Evolutionary conservation across 352 stramenopile species (phyloP).

Genomic region (Pythium monospermum): DNA sequence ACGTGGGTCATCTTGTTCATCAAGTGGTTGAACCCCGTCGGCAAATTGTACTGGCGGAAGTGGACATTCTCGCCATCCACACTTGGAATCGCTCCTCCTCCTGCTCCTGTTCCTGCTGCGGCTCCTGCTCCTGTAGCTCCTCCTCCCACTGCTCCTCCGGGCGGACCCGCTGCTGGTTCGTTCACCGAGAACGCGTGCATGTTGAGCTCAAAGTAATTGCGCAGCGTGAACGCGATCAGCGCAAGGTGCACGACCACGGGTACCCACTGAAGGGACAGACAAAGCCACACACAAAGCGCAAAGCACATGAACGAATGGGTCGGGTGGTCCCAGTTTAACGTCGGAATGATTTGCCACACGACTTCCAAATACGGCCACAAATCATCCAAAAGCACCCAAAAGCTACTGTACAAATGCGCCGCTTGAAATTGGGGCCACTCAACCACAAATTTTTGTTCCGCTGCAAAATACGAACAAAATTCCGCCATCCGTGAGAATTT

Average conservation of each 20-base stretch:
- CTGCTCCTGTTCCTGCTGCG: too few species aligned
- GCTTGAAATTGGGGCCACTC: constrained; percentile 82
- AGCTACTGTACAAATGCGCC: constrained; percentile 81
- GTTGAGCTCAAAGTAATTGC: constrained; percentile 84
- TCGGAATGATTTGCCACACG: constrained; percentile 76
- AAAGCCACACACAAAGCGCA: constrained; percentile 77
- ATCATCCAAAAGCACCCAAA: constrained; percentile 81
- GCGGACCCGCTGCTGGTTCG: constrained; percentile 43
- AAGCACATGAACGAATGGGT: constrained; percentile 85
- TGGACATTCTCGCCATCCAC: constrained; percentile 37
- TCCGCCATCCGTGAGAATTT: constrained; percentile 85
- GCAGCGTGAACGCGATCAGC: constrained; percentile 73
- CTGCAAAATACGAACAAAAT: constrained; percentile 75
- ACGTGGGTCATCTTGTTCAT: constrained; percentile 90
- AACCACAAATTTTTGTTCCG: constrained; percentile 67
- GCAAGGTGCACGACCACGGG: constrained; percentile 73
- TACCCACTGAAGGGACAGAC: constrained; percentile 76
- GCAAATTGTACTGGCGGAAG: constrained; percentile 77
- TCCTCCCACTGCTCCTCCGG: too few species aligned
- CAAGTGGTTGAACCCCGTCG: constrained; percentile 77
- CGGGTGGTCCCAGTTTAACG: constrained; percentile 81
- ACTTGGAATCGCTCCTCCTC: constrained; percentile 17
- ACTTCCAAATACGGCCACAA: constrained; percentile 84
- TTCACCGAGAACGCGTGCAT: constrained; percentile 66
- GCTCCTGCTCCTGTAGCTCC: too few species aligned